phyloP scores from a whole-genome alignment of 2,329 filamentous ascomycete species.

The Trichoderma brevicompactum region DNA sequence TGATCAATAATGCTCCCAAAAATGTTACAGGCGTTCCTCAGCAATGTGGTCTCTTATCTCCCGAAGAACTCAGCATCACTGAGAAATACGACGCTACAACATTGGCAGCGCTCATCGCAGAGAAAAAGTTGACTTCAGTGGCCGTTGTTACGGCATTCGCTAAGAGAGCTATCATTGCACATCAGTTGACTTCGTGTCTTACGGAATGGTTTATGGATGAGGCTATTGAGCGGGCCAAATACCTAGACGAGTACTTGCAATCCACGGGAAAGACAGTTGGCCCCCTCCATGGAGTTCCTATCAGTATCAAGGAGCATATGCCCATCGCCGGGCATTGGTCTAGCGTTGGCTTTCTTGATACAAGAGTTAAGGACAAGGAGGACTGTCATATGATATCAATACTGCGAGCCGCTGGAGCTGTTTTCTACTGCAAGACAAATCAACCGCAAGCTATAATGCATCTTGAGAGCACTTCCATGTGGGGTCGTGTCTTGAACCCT shows the following conservation, averaged over 20 bases:
- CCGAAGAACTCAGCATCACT: constrained; percentile 54
- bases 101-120: constrained; percentile 47
- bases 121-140: constrained; percentile 43
- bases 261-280: constrained; percentile 51
- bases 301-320: constrained; percentile 64
- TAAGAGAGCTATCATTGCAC: constrained; percentile 57
- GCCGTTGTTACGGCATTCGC: constrained; percentile 54
- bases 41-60: constrained; percentile 49
- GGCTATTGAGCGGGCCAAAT: constrained; percentile 48
- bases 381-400: constrained; percentile 63
- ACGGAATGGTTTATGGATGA: constrained; percentile 57
- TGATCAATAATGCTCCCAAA: constrained; percentile 38
- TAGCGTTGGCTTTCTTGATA: constrained; percentile 56
- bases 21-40: constrained; percentile 44
- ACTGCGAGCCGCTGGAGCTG: constrained; percentile 61
- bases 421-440: constrained; percentile 71
- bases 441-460: constrained; percentile 60
- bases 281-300: constrained; percentile 59
- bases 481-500: constrained; percentile 64
- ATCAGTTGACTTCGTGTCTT: constrained; percentile 59
- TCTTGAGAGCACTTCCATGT: constrained; percentile 62
- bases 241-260: constrained; percentile 49
- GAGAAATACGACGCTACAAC: constrained; percentile 50
- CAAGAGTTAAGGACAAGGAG: constrained; percentile 53
- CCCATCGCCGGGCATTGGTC: constrained; percentile 56